phyloP scores from a whole-genome alignment of 129 eudicot genomes.

The Smallanthus sonchifolius region DNA sequence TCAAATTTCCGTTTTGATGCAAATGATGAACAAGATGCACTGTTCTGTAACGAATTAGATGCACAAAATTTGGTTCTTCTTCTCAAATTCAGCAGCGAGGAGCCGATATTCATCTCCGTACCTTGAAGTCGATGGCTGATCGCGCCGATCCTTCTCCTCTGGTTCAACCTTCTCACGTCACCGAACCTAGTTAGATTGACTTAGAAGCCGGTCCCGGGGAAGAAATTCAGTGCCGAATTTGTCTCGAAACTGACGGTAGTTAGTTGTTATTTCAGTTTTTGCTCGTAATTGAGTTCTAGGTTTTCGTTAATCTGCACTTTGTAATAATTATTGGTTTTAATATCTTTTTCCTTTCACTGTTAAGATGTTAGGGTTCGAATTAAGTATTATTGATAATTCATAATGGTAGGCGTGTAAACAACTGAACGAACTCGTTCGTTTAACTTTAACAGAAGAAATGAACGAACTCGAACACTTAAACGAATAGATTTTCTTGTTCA shows the following conservation, averaged over 20 bases:
- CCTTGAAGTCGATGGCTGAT: conserved; percentile 43
- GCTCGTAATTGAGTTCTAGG: conserved; percentile 15
- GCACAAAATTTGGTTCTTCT: conserved; percentile 4
- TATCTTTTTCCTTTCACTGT: not conserved
- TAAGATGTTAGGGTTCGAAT: conserved; percentile 1
- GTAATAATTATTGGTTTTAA: not conserved
- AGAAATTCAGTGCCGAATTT: conserved; percentile 91
- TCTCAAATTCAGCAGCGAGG: conserved; percentile 2
- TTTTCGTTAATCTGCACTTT: not conserved
- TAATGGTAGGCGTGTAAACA: too few species aligned
- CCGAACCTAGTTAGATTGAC: conserved; percentile 49
- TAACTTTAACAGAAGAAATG: too few species aligned
- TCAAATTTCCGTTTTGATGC: not conserved
- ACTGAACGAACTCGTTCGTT: too few species aligned
- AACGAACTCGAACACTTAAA: too few species aligned
- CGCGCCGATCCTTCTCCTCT: conserved; percentile 61
- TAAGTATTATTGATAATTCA: too few species aligned
- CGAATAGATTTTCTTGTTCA: too few species aligned
- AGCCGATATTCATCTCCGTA: not conserved
- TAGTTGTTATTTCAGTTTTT: not conserved
- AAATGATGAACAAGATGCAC: not conserved
- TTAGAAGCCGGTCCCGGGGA: conserved; percentile 94
- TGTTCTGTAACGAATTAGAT: conserved; percentile 4
- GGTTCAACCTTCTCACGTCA: conserved; percentile 47
- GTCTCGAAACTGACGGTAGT: conserved; percentile 89